These are phyloP conservation scores for Colletotrichum melonis DNA, from an alignment of 2,329 filamentous ascomycete species.

Conservation along the genomic window DNA sequence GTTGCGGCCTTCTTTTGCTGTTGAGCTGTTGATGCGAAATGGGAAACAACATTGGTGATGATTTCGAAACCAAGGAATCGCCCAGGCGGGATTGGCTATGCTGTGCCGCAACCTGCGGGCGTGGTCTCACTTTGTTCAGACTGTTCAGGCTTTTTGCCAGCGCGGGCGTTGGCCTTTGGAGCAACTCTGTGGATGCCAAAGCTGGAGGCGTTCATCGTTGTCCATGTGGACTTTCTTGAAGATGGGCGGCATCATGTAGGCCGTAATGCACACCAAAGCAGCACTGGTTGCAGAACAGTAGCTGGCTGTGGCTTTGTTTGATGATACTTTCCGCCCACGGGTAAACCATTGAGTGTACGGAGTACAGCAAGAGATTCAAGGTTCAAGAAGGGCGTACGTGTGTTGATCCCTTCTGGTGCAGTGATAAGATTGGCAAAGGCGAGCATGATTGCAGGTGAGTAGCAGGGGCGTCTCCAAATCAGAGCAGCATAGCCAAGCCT, in stretches of 20 bases:
- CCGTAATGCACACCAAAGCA: neutral
- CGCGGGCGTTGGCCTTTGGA: slow-evolving; percentile 24
- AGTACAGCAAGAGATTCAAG: neutral
- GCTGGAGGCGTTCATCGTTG: neutral
- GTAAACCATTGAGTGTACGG: neutral
- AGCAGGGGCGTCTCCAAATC: slow-evolving; percentile 19
- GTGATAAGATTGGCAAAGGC: slow-evolving; percentile 13
- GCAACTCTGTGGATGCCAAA: neutral
- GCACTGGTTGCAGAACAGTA: neutral
- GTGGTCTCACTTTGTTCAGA: slow-evolving; percentile 18
- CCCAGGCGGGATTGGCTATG: slow-evolving; percentile 5
- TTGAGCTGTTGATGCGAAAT: slow-evolving; percentile 21
- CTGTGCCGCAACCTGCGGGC: slow-evolving; percentile 11
- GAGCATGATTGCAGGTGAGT: slow-evolving; percentile 5
- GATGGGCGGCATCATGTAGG: neutral
- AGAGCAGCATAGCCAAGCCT: slow-evolving; percentile 12
- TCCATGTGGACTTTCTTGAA: too few species aligned
- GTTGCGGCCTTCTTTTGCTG: slow-evolving; percentile 21
- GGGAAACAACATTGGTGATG: slow-evolving; percentile 6
- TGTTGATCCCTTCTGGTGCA: slow-evolving; percentile 10
- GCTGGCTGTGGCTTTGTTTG: slow-evolving; percentile 20
- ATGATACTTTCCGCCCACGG: neutral
- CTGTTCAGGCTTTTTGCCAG: neutral
- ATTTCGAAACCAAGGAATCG: neutral
- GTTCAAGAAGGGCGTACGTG: slow-evolving; percentile 15